Evolutionary conservation across 2,329 filamentous ascomycete genomes (phyloP).

Genomic region (Penicillium concentricum): DNA sequence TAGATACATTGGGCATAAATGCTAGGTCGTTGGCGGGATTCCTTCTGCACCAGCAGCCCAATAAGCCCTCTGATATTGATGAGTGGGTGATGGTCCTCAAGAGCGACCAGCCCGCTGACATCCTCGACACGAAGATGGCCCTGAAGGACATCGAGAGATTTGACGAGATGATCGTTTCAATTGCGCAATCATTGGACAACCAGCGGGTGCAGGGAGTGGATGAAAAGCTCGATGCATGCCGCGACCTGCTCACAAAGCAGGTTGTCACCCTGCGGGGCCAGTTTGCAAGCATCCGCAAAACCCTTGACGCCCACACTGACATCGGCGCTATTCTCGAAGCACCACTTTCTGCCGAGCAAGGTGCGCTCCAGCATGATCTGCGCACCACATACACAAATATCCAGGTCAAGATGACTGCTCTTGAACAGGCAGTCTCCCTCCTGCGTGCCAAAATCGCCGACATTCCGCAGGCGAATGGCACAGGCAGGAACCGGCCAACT

Average conservation of each 20-base stretch:
- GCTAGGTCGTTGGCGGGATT: slow-evolving; percentile 63
- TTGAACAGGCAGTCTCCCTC: slow-evolving; percentile 76
- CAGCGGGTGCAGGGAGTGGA: slow-evolving; percentile 68
- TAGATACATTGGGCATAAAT: slow-evolving; percentile 88
- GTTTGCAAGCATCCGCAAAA: slow-evolving; percentile 73
- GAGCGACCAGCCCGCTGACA: slow-evolving; percentile 58
- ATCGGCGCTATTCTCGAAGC: slow-evolving; percentile 66
- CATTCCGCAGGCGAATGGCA: slow-evolving; percentile 51
- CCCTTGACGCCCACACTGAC: slow-evolving; percentile 69
- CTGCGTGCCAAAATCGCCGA: slow-evolving; percentile 75
- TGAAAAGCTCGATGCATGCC: slow-evolving; percentile 66
- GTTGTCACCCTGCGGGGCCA: slow-evolving; percentile 70
- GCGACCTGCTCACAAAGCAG: slow-evolving; percentile 65
- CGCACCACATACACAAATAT: slow-evolving; percentile 72
- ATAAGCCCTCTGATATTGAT: slow-evolving; percentile 52
- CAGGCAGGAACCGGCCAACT: slow-evolving; percentile 63
- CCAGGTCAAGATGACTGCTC: slow-evolving; percentile 70
- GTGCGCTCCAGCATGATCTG: slow-evolving; percentile 78
- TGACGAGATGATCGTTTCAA: slow-evolving; percentile 61
- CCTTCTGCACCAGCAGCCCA: slow-evolving; percentile 48
- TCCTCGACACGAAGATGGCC: slow-evolving; percentile 72
- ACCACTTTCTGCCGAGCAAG: slow-evolving; percentile 80
- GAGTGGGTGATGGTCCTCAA: slow-evolving; percentile 44
- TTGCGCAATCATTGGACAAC: slow-evolving; percentile 64
- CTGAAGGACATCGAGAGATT: slow-evolving; percentile 74